These are phyloP conservation scores for Dactylellina sp. DNA, from an alignment of 2,329 filamentous ascomycete genomes.

Conservation along the genomic window DNA sequence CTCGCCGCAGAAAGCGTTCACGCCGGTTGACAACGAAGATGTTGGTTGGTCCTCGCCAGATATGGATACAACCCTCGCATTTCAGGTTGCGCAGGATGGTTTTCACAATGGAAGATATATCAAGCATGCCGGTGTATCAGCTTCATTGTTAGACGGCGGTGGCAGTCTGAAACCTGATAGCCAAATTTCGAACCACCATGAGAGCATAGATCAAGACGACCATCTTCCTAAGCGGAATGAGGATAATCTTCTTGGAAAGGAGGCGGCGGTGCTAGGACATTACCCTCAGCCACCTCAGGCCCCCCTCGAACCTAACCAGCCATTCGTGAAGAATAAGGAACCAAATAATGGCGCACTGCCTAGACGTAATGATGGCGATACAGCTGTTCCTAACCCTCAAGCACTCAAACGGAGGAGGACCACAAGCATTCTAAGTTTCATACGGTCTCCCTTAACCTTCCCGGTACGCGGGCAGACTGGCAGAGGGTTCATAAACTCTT, in stretches of 20 bases:
- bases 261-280: constrained; percentile 12
- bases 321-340: constrained; percentile 1
- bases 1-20: constrained; percentile 15
- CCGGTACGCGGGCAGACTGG: constrained; percentile 22
- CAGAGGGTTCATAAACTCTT: constrained; percentile 26
- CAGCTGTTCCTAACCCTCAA: background rate
- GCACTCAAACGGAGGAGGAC: constrained; percentile 26
- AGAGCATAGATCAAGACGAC: constrained; percentile 15
- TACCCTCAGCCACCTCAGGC: constrained; percentile 12
- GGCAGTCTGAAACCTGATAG: constrained; percentile 29
- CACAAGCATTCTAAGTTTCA: constrained; percentile 25
- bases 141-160: constrained; percentile 28
- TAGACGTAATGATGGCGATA: background rate
- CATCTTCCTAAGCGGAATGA: background rate
- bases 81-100: background rate
- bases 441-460: constrained; percentile 38
- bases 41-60: constrained; percentile 15
- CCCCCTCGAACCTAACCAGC: constrained; percentile 1
- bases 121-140: background rate
- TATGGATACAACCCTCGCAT: constrained; percentile 1
- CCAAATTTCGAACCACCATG: constrained; percentile 16
- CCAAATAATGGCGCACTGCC: too few relatives aligned
- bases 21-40: constrained; percentile 17
- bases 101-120: background rate
- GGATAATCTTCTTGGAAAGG: constrained; percentile 21